Conservation (phyloP, 208 protist species). For the Wallacemonas sp. region DNA sequence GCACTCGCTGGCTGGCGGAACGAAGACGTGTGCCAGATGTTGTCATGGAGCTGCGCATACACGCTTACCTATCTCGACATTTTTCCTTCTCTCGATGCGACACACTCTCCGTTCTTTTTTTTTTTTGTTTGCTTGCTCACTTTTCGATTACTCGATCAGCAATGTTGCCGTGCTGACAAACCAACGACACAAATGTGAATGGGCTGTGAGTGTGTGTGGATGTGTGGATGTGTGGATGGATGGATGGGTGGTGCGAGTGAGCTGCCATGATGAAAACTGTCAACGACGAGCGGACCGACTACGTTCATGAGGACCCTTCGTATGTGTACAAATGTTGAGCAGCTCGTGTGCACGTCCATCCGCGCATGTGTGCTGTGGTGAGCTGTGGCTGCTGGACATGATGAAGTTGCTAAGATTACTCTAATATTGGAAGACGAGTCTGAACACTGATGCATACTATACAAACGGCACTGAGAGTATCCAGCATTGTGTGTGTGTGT, state of each 20-base stretch:
- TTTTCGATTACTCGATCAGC: neutral
- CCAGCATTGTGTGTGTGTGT: neutral
- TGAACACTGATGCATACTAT: neutral
- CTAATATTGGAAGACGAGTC: constrained; percentile 2
- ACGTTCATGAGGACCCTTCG: constrained; percentile 22
- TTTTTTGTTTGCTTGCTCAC: neutral
- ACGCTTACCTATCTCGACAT: neutral
- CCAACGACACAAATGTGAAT: no score
- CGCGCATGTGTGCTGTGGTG: no score
- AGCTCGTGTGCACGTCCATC: no score
- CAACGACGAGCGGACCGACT: constrained; percentile 30
- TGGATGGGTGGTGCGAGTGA: neutral
- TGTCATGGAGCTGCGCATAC: no score
- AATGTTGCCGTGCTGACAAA: no score
- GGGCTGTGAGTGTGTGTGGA: constrained; percentile 7
- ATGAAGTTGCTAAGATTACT: constrained; percentile 10
- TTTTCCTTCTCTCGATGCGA: constrained; percentile 9
- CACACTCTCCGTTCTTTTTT: no score
- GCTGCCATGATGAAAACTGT: constrained; percentile 26
- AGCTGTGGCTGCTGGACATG: constrained; percentile 8
- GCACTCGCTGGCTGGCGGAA: no score
- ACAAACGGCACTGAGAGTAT: constrained; percentile 1
- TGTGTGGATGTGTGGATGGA: neutral
- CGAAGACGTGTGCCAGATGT: no score
- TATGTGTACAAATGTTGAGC: constrained; percentile 34